Evolutionary conservation across 2,329 filamentous ascomycete genomes (phyloP).

Genomic region (Ceratocystis eucalypticola): DNA sequence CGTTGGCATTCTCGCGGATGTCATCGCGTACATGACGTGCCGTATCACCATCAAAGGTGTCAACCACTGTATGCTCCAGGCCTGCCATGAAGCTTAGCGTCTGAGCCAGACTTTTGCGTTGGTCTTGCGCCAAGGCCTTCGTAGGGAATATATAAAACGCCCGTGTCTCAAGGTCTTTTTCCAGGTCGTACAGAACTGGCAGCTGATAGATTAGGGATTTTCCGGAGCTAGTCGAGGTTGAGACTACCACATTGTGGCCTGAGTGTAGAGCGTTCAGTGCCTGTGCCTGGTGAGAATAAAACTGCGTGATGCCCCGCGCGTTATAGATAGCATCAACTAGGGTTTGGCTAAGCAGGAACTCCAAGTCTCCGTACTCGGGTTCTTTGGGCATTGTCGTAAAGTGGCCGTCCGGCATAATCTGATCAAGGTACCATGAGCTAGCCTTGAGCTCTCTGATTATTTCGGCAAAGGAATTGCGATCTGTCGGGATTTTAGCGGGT

Average conservation of each 20-base stretch:
- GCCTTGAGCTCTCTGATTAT: slow-evolving; percentile 75
- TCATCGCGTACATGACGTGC: slow-evolving; percentile 62
- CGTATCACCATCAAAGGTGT: slow-evolving; percentile 94
- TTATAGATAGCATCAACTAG: slow-evolving; percentile 96
- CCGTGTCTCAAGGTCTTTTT: slow-evolving; percentile 59
- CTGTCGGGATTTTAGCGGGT: slow-evolving; percentile 61
- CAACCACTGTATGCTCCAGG: slow-evolving; percentile 62
- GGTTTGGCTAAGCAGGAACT: slow-evolving; percentile 76
- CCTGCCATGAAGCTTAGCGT: slow-evolving; percentile 68
- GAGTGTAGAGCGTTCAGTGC: slow-evolving; percentile 79
- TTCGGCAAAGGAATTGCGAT: slow-evolving; percentile 66
- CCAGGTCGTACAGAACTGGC: slow-evolving; percentile 75
- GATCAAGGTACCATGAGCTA: slow-evolving; percentile 75
- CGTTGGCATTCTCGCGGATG: slow-evolving; percentile 76
- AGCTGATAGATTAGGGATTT: slow-evolving; percentile 98
- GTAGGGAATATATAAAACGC: slow-evolving; percentile 98
- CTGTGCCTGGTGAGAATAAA: slow-evolving; percentile 87
- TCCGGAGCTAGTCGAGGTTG: slow-evolving; percentile 89
- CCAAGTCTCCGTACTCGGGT: slow-evolving; percentile 66
- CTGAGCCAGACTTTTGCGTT: slow-evolving; percentile 75
- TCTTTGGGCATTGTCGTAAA: slow-evolving; percentile 78
- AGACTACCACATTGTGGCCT: slow-evolving; percentile 77
- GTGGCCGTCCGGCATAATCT: slow-evolving; percentile 88
- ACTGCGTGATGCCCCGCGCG: slow-evolving; percentile 66
- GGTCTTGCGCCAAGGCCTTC: slow-evolving; percentile 90